Percentiles rank a stretch among this genome's conserved stretches.
phyloP scores from a whole-genome alignment of 345 rosid genomes.

The Geranium rotundifolium region DNA sequence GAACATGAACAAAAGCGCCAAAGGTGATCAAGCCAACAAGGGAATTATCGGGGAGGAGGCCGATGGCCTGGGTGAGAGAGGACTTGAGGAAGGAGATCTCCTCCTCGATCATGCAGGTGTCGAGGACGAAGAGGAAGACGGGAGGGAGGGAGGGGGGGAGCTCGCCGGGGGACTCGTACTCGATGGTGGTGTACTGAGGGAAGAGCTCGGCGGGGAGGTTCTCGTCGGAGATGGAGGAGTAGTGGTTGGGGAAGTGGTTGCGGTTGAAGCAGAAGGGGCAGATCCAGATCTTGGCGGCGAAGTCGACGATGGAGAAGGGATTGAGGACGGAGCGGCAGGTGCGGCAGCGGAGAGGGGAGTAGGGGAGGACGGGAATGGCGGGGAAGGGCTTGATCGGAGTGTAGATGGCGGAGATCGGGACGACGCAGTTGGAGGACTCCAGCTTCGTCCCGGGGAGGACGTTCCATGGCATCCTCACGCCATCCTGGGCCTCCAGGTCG shows the following conservation, averaged over 20 bases:
- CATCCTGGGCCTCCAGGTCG: slow-evolving; percentile 32
- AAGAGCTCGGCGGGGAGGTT: slow-evolving; percentile 90
- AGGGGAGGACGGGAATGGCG: slow-evolving; percentile 50
- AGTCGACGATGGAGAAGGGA: slow-evolving; percentile 74
- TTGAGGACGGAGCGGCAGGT: slow-evolving; percentile 79
- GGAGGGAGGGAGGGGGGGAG: slow-evolving; percentile 33
- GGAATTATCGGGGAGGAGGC: slow-evolving; percentile 58
- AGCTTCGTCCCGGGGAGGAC: slow-evolving; percentile 59
- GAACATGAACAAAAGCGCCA: slow-evolving; percentile 64
- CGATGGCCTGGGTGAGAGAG: slow-evolving; percentile 65
- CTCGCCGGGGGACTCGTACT: slow-evolving; percentile 50
- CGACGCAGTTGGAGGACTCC: slow-evolving; percentile 53
- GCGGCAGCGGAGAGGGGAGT: slow-evolving; percentile 88
- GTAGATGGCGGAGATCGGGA: slow-evolving; percentile 79
- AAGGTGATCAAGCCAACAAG: slow-evolving; percentile 75
- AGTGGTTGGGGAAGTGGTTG: slow-evolving; percentile 67
- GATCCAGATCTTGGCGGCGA: slow-evolving; percentile 73
- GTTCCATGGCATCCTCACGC: slow-evolving; percentile 38
- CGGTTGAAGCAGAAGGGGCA: slow-evolving; percentile 93
- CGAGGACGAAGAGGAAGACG: slow-evolving; percentile 70
- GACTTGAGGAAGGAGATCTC: slow-evolving; percentile 75
- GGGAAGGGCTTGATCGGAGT: slow-evolving; percentile 64
- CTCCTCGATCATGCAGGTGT: slow-evolving; percentile 77
- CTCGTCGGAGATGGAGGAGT: slow-evolving; percentile 64
- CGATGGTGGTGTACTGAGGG: slow-evolving; percentile 76